phyloP scores from a whole-genome alignment of 2,329 filamentous ascomycete species.

The Reticulascus tulasneorum region DNA sequence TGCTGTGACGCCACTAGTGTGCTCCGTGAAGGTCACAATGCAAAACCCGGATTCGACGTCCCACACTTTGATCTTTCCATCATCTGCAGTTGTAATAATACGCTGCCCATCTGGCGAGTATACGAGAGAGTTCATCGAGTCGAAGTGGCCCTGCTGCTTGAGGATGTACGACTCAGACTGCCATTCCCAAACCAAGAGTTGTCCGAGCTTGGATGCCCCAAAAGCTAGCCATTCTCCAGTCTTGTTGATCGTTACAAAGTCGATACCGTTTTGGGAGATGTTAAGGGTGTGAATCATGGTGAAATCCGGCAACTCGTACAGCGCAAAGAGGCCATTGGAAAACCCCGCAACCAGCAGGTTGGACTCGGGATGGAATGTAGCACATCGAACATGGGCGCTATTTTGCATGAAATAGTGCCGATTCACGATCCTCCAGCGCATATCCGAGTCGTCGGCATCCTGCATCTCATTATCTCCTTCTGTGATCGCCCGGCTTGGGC shows the following conservation, averaged over 20 bases:
- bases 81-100: constrained; percentile 90
- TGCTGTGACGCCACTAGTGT: constrained; percentile 88
- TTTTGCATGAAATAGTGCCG: constrained; percentile 93
- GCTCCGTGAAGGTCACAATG: constrained; percentile 96
- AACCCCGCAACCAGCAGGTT: constrained; percentile 96
- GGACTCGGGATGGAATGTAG: constrained; percentile 80
- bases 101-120: constrained; percentile 93
- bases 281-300: constrained; percentile 89
- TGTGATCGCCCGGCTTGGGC: constrained; percentile 47
- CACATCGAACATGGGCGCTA: constrained; percentile 80
- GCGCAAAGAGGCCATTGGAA: constrained; percentile 86
- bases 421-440: constrained; percentile 88
- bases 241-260: constrained; percentile 90
- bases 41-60: constrained; percentile 96
- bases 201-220: constrained; percentile 89
- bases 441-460: constrained; percentile 56
- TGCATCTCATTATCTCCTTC: constrained; percentile 59
- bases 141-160: constrained; percentile 96
- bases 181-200: constrained; percentile 99
- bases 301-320: constrained; percentile 95
- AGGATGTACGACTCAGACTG: constrained; percentile 98
- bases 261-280: constrained; percentile 95
- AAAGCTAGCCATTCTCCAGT: constrained; percentile 97
- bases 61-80: constrained; percentile 99
- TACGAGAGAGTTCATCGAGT: constrained; percentile 87